Evolutionary conservation across 1,284 basidiomycete genomes (phyloP).

Genomic region (Pisolithus thermaeus): DNA sequence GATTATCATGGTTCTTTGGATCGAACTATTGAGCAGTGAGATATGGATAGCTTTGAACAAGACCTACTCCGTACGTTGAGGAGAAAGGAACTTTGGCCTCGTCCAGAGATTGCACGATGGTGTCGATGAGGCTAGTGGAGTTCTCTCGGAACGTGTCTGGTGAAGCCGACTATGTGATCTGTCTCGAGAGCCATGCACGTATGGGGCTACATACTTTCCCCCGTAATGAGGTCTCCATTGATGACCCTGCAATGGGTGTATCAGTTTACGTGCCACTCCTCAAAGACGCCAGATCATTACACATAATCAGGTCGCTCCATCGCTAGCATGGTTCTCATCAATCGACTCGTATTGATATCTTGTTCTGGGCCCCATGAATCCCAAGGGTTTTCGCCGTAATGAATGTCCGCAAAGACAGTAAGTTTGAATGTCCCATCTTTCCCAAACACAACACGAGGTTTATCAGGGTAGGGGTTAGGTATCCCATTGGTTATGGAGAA

Average conservation of each 20-base stretch:
- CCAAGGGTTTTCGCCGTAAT: slow-evolving; percentile 67
- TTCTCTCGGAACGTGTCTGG: slow-evolving; percentile 60
- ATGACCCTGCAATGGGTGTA: slow-evolving; percentile 39
- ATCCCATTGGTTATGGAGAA: no score
- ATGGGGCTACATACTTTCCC: slow-evolving; percentile 44
- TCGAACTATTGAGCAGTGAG: background rate
- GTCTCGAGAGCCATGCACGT: background rate
- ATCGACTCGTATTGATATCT: slow-evolving; percentile 48
- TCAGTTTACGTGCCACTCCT: slow-evolving; percentile 2
- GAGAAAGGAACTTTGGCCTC: slow-evolving; percentile 45
- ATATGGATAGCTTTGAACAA: background rate
- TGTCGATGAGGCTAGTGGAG: slow-evolving; percentile 44
- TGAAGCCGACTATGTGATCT: background rate
- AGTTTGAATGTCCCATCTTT: slow-evolving; percentile 57
- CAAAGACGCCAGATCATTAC: slow-evolving; percentile 31
- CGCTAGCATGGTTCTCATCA: slow-evolving; percentile 48
- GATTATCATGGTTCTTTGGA: slow-evolving; percentile 62
- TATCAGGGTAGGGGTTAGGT: slow-evolving; percentile 44
- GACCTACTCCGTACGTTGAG: slow-evolving; percentile 50
- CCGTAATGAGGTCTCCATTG: slow-evolving; percentile 63
- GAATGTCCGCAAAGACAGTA: slow-evolving; percentile 63
- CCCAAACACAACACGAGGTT: slow-evolving; percentile 43
- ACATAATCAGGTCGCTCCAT: slow-evolving; percentile 60
- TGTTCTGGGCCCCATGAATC: slow-evolving; percentile 59
- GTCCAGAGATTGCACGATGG: slow-evolving; percentile 45